These are phyloP conservation scores for Moelleriella libera DNA, from an alignment of 2,329 filamentous ascomycete genomes.

Conservation along the genomic window DNA sequence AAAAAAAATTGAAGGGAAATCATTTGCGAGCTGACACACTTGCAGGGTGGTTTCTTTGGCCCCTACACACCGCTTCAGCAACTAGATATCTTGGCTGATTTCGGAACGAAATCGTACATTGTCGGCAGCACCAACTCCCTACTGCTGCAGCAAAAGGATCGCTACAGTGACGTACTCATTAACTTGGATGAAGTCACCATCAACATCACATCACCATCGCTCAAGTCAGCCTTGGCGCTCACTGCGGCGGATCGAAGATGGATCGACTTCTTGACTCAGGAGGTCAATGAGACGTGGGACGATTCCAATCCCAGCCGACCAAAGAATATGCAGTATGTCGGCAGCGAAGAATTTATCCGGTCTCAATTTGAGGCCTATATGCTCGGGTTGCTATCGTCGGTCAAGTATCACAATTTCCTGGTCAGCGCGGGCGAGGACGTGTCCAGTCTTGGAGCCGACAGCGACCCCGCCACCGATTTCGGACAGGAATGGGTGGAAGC, in stretches of 20 bases:
- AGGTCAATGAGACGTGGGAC: slow-evolving; percentile 94
- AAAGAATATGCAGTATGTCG: slow-evolving; percentile 89
- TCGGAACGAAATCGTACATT: slow-evolving; percentile 91
- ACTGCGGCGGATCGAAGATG: slow-evolving; percentile 82
- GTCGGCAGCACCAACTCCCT: slow-evolving; percentile 95
- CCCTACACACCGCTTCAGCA: slow-evolving; percentile 95
- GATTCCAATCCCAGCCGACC: slow-evolving; percentile 75
- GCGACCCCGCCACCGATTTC: slow-evolving; percentile 77
- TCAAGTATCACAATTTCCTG: slow-evolving; percentile 74
- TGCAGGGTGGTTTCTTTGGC: slow-evolving; percentile 78
- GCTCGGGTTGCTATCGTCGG: slow-evolving; percentile 70
- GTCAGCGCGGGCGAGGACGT: slow-evolving; percentile 54
- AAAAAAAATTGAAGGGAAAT: neutral
- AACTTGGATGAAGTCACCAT: slow-evolving; percentile 86
- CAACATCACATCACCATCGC: slow-evolving; percentile 66
- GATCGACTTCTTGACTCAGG: slow-evolving; percentile 91
- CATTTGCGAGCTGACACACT: neutral
- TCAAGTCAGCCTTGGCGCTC: slow-evolving; percentile 61
- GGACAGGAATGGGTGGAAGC: slow-evolving; percentile 71
- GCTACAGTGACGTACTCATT: slow-evolving; percentile 91
- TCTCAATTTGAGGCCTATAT: slow-evolving; percentile 97
- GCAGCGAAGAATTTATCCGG: slow-evolving; percentile 93
- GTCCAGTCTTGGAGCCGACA: slow-evolving; percentile 56
- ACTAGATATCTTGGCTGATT: slow-evolving; percentile 83
- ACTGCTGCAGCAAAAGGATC: slow-evolving; percentile 82